These are phyloP conservation scores for Tulasnella sp. DNA, from an alignment of 768 basidiomycete genomes.

Conservation along the genomic window DNA sequence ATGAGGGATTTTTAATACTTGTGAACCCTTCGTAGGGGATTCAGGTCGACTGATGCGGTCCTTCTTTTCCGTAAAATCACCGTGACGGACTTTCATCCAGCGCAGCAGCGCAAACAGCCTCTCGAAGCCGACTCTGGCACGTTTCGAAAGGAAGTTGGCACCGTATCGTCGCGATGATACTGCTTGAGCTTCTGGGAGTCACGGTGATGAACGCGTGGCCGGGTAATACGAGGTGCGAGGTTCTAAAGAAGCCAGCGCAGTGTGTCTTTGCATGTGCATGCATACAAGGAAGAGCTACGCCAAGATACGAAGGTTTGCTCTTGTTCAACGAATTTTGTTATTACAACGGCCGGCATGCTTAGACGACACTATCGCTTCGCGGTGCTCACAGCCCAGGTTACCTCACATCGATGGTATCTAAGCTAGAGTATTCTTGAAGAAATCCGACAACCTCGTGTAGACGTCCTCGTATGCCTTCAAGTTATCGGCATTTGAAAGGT, in stretches of 20 bases:
- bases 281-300: no score
- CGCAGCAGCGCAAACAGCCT: neutral
- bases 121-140: neutral
- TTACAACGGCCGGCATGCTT: neutral
- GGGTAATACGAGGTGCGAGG: neutral
- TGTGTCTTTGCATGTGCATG: no score
- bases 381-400: neutral
- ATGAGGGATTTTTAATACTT: no score
- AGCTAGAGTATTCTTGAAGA: constrained; percentile 2
- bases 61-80: no score
- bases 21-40: no score
- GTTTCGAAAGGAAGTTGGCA: neutral
- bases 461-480: constrained; percentile 12
- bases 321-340: no score
- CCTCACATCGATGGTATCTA: neutral
- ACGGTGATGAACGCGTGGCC: neutral
- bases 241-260: neutral
- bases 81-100: no score
- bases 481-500: constrained; percentile 7
- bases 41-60: no score
- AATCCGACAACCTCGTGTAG: neutral
- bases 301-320: no score
- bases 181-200: neutral
- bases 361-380: neutral
- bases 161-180: neutral